Percentiles rank a stretch among this genome's conserved stretches.
phyloP scores from a whole-genome alignment of 257 asterid genomes.

The Fraxinus anomala region DNA sequence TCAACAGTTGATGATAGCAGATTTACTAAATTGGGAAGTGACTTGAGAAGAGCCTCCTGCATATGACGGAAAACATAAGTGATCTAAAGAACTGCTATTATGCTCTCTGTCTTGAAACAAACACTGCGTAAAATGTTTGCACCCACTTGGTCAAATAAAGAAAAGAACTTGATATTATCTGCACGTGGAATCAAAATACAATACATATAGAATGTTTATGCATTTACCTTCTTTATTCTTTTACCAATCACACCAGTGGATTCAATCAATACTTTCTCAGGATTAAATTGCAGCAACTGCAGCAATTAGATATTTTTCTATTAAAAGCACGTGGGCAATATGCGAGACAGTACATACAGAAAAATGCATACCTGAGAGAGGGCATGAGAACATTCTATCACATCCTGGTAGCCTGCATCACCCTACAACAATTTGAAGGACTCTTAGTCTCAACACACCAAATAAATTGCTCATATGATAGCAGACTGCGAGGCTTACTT shows the following conservation, averaged over 20 bases:
- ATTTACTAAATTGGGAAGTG: slow-evolving; percentile 78
- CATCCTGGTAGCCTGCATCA: slow-evolving; percentile 42
- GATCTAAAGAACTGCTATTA: neutral
- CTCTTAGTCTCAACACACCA: slow-evolving; percentile 22
- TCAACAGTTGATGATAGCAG: slow-evolving; percentile 59
- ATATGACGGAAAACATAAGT: slow-evolving; percentile 32
- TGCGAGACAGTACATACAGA: neutral
- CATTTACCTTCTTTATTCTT: slow-evolving; percentile 85
- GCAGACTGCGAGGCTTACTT: slow-evolving; percentile 3
- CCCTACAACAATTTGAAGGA: slow-evolving; percentile 56
- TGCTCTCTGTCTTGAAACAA: slow-evolving; percentile 18
- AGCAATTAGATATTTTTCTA: slow-evolving; percentile 22
- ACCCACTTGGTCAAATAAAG: slow-evolving; percentile 14
- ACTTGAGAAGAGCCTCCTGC: slow-evolving; percentile 90
- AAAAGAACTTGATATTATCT: slow-evolving; percentile 8
- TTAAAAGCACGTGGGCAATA: neutral
- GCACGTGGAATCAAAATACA: slow-evolving; percentile 12
- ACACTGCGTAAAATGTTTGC: neutral
- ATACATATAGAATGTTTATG: slow-evolving; percentile 15
- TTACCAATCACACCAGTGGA: slow-evolving; percentile 98
- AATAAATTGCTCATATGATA: neutral
- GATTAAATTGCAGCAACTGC: slow-evolving; percentile 76
- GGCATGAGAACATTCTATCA: slow-evolving; percentile 69
- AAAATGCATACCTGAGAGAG: slow-evolving; percentile 63
- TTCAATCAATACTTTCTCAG: slow-evolving; percentile 80